Conservation (phyloP, 192 early-diverging fungal species). For the Pilaira anomala region DNA sequence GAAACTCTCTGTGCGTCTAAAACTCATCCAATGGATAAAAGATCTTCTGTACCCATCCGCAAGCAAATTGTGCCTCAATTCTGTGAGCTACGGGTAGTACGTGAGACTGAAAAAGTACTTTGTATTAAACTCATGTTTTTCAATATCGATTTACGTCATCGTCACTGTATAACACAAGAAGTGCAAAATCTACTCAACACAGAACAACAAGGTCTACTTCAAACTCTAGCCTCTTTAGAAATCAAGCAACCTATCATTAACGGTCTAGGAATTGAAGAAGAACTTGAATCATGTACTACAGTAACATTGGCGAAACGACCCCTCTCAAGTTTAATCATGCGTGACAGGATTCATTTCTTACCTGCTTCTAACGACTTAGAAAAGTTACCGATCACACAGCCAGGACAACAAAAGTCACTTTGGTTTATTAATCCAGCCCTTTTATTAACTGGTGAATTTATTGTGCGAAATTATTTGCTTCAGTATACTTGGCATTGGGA, state of each 20-base stretch:
- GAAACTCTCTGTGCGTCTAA: neutral
- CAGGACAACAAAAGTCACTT: slow-evolving; percentile 6
- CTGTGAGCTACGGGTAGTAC: slow-evolving; percentile 28
- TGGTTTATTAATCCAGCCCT: slow-evolving; percentile 32
- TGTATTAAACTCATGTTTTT: slow-evolving; percentile 33
- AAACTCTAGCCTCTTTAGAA: neutral
- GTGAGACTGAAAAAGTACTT: slow-evolving; percentile 29
- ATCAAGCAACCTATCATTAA: neutral
- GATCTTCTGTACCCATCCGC: neutral
- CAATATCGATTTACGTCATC: slow-evolving; percentile 18
- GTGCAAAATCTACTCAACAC: slow-evolving; percentile 12
- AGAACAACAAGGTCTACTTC: neutral
- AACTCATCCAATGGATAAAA: neutral
- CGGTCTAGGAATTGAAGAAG: neutral
- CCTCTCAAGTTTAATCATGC: slow-evolving; percentile 42
- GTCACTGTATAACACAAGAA: slow-evolving; percentile 20
- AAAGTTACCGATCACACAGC: no score
- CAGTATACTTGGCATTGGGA: slow-evolving; percentile 53
- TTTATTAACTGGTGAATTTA: slow-evolving; percentile 35
- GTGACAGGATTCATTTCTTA: slow-evolving; percentile 36
- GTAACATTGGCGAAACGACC: slow-evolving; percentile 33
- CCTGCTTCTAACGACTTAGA: no score
- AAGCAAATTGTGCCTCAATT: slow-evolving; percentile 11
- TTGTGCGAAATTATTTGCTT: slow-evolving; percentile 49
- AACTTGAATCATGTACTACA: neutral